phyloP scores from a whole-genome alignment of 805 yeast genomes.

The Lachancea cidri region DNA sequence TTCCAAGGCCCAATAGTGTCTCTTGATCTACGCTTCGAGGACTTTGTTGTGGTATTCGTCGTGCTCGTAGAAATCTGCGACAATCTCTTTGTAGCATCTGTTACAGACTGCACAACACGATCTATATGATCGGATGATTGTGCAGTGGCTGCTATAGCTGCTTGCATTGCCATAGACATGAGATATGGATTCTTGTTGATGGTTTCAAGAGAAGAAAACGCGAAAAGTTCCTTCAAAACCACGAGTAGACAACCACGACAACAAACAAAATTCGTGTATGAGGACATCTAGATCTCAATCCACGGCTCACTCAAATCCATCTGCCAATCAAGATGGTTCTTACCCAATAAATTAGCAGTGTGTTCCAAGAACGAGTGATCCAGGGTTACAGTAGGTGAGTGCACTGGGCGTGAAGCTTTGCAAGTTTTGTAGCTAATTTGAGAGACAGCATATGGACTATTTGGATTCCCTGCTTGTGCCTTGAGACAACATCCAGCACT shows the following conservation, averaged over 20 bases:
- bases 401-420: too few relatives aligned
- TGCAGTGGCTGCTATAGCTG: conserved; percentile 16
- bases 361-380: too few relatives aligned
- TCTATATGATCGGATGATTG: conserved; percentile 19
- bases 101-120: conserved; percentile 31
- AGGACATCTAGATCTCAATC: too few relatives aligned
- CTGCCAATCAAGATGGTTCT: too few relatives aligned
- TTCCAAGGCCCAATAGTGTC: conserved; percentile 76
- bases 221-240: neutral
- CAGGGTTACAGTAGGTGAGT: too few relatives aligned
- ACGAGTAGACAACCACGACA: neutral
- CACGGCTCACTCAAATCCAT: too few relatives aligned
- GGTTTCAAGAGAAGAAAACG: neutral
- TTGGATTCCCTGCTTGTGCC: too few relatives aligned
- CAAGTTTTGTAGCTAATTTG: too few relatives aligned
- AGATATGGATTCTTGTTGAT: neutral
- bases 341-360: too few relatives aligned
- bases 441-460: too few relatives aligned
- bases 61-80: conserved; percentile 29
- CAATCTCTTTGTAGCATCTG: conserved; percentile 32
- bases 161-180: conserved; percentile 21
- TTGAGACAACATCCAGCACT: too few relatives aligned
- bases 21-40: conserved; percentile 29
- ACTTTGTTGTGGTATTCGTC: conserved; percentile 21
- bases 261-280: neutral